These are phyloP conservation scores for Phellopilus nigrolimitatus DNA, from an alignment of 1,284 basidiomycete species.

Conservation along the genomic window DNA sequence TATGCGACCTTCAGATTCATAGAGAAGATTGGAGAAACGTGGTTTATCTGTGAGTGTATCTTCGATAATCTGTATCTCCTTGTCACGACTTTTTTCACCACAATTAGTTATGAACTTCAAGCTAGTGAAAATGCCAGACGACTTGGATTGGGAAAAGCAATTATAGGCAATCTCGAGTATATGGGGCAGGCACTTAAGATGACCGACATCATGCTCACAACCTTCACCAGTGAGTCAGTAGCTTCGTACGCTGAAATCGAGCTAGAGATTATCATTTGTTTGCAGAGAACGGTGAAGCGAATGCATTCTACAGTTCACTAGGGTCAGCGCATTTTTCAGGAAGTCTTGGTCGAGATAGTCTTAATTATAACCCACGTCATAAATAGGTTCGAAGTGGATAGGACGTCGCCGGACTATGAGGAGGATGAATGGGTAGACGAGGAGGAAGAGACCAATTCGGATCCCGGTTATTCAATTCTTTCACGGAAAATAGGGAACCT, in stretches of 20 bases:
- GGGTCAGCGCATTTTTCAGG: slow-evolving; percentile 39
- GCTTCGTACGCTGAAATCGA: not conserved
- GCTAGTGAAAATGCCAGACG: slow-evolving; percentile 40
- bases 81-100: not conserved
- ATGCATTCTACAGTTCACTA: slow-evolving; percentile 49
- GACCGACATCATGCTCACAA: slow-evolving; percentile 69
- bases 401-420: slow-evolving; percentile 47
- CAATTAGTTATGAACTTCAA: slow-evolving; percentile 67
- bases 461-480: slow-evolving; percentile 20
- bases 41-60: slow-evolving; percentile 59
- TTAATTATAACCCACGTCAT: no score
- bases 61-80: not conserved
- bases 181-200: slow-evolving; percentile 53
- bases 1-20: slow-evolving; percentile 69
- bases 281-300: slow-evolving; percentile 50
- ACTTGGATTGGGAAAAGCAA: slow-evolving; percentile 50
- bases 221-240: slow-evolving; percentile 51
- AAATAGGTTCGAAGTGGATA: slow-evolving; percentile 50
- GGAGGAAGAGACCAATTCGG: slow-evolving; percentile 35
- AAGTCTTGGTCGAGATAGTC: no score
- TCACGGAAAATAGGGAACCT: not conserved
- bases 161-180: slow-evolving; percentile 44
- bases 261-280: not conserved
- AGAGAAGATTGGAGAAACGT: slow-evolving; percentile 51
- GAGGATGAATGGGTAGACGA: slow-evolving; percentile 27